These are phyloP conservation scores for Fusarium haematococcum DNA, from an alignment of 2,329 filamentous ascomycete species.

Conservation along the genomic window DNA sequence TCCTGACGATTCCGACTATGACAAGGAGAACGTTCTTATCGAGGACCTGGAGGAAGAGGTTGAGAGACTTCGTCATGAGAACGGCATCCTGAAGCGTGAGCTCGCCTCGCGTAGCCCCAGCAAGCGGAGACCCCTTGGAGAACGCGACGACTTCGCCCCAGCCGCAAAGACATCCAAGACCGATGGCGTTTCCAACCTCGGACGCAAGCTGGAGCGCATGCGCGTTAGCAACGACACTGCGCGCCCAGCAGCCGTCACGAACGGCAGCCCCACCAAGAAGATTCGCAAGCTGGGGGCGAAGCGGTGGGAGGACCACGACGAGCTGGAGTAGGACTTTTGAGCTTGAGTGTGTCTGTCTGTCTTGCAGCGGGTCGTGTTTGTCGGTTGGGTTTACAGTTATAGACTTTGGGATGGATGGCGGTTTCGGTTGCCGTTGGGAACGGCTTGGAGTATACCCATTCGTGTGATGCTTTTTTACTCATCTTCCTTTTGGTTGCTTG, in stretches of 20 bases:
- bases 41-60: slow-evolving; percentile 79
- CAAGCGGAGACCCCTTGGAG: slow-evolving; percentile 67
- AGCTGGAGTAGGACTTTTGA: slow-evolving; percentile 39
- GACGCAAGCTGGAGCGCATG: slow-evolving; percentile 63
- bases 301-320: slow-evolving; percentile 63
- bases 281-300: slow-evolving; percentile 61
- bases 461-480: slow-evolving; percentile 37
- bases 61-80: slow-evolving; percentile 73
- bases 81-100: slow-evolving; percentile 75
- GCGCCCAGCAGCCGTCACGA: slow-evolving; percentile 42
- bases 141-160: slow-evolving; percentile 61
- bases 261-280: slow-evolving; percentile 66
- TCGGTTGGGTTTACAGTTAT: slow-evolving; percentile 18
- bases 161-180: slow-evolving; percentile 22
- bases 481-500: slow-evolving; percentile 14
- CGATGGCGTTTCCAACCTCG: slow-evolving; percentile 52
- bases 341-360: not conserved
- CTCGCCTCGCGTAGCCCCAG: slow-evolving; percentile 72
- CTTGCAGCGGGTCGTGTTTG: slow-evolving; percentile 1
- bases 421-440: slow-evolving; percentile 12
- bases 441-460: slow-evolving; percentile 43
- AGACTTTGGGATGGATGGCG: slow-evolving; percentile 28
- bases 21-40: slow-evolving; percentile 72
- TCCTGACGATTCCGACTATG: slow-evolving; percentile 61
- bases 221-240: slow-evolving; percentile 56